phyloP scores from a whole-genome alignment of 345 rosid genomes.

The Cardamine occulta region DNA sequence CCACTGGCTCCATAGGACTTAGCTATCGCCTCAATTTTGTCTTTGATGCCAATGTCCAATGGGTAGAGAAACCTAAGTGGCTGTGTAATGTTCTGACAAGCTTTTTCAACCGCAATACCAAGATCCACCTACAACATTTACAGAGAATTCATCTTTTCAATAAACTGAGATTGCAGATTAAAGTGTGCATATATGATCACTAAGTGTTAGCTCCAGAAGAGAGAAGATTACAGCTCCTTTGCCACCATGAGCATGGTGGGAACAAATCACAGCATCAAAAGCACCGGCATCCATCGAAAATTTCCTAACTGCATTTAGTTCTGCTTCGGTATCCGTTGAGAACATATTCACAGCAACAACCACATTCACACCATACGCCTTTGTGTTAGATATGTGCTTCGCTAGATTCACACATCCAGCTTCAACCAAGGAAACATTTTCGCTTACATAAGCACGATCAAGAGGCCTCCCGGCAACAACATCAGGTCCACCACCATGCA shows the following conservation, averaged over 20 bases:
- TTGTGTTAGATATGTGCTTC: slow-evolving; percentile 87
- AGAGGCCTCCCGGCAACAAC: slow-evolving; percentile 99
- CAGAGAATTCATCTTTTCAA: slow-evolving; percentile 9
- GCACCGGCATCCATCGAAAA: slow-evolving; percentile 92
- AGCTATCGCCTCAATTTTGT: slow-evolving; percentile 89
- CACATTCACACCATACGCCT: slow-evolving; percentile 86
- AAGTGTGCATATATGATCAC: background rate
- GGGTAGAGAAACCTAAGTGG: slow-evolving; percentile 82
- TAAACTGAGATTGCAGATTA: background rate
- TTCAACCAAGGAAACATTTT: slow-evolving; percentile 89
- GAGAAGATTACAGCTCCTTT: slow-evolving; percentile 80
- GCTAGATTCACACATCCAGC: slow-evolving; percentile 95
- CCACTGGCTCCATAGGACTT: slow-evolving; percentile 93
- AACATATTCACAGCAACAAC: slow-evolving; percentile 97
- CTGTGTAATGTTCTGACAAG: slow-evolving; percentile 73
- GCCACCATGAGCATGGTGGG: slow-evolving; percentile 98
- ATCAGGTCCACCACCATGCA: slow-evolving; percentile 99
- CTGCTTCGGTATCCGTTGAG: slow-evolving; percentile 88
- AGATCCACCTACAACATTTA: slow-evolving; percentile 74
- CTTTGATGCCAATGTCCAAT: slow-evolving; percentile 77
- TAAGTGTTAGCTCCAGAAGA: background rate
- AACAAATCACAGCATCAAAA: slow-evolving; percentile 86
- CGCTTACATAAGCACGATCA: slow-evolving; percentile 80
- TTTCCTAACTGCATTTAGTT: slow-evolving; percentile 78
- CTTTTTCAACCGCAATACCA: slow-evolving; percentile 89